phyloP scores from a whole-genome alignment of 257 asterid genomes.

The Solanum commersonii region DNA sequence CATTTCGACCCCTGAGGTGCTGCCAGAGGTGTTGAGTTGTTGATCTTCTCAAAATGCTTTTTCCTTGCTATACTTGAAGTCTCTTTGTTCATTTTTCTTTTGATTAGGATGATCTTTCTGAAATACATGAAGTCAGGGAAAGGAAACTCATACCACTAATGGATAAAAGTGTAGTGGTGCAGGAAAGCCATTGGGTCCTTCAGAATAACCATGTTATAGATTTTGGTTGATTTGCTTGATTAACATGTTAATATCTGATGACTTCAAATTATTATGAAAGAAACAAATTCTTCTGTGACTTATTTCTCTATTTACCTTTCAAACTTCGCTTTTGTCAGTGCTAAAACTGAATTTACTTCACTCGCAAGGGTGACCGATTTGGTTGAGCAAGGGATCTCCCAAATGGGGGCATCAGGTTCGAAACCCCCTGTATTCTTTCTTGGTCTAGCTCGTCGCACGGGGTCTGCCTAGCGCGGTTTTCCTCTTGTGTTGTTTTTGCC shows the following conservation, averaged over 20 bases:
- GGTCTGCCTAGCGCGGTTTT: neutral
- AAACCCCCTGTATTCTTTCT: neutral
- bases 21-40: neutral
- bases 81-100: neutral
- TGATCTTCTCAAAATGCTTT: neutral
- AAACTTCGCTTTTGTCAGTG: neutral
- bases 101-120: neutral
- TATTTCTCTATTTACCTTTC: neutral
- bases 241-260: neutral
- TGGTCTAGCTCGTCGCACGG: neutral
- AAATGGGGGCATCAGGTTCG: neutral
- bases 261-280: neutral
- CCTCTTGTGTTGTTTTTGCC: neutral
- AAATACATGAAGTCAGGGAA: neutral
- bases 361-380: neutral
- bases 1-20: neutral
- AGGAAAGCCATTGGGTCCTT: neutral
- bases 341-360: neutral
- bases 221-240: neutral
- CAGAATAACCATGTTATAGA: neutral
- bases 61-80: neutral
- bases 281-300: neutral
- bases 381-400: neutral
- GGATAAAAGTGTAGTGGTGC: neutral
- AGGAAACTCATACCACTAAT: neutral